Evolutionary conservation across 2,329 filamentous ascomycete species (phyloP), one percentile per base, ranked within the genome.

Genomic region (Trichoderma koningii): DNA sequence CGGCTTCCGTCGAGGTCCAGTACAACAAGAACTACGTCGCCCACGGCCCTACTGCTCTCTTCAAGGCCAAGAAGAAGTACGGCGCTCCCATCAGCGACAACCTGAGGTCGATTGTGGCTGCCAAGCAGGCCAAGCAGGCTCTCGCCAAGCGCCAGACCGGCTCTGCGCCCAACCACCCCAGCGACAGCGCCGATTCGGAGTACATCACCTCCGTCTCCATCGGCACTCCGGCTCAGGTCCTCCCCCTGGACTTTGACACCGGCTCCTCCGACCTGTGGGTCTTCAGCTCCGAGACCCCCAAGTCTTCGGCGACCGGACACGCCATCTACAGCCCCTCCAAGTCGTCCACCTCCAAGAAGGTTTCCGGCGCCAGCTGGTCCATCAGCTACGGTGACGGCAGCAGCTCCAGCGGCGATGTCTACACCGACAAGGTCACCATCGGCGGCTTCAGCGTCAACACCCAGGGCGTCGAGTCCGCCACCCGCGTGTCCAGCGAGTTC

Each of bases 341-440:
- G 55, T 80, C 78, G 66, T 76, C 73, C 14, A 77, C 78, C 1
- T 72, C 80, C 14, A 68, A 75, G 67, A 70, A 73, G 63, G 66
- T 81, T 30, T 63, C 68, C 1, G 79, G 78, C 2, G 70, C 71
- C n/a, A 71, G 72, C 3, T 83, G 81, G 81, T 68, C 70, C 44
- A 81, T 82, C 65, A 68, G 68, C 0, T 82, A 82, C 63, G 80
- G 79, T 19, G 80, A 82, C 62, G 73, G 75, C 5, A 80, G 78
- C 70, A 73, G 71, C 17, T 80, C 79, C 5, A 74, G 71, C 47
- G 81, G 81, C 14, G 71, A 76, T 28, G 80, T 83, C 7, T 82
- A 78, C 72, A 72, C 69, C 17, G 81, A 83, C 66, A 72, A 66
- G 1, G 79, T 82, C 60, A 75, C 73, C 4, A 70, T 83, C 3